Conservation (phyloP, 2,329 filamentous ascomycete species). For the Pseudopithomyces chartarum region DNA sequence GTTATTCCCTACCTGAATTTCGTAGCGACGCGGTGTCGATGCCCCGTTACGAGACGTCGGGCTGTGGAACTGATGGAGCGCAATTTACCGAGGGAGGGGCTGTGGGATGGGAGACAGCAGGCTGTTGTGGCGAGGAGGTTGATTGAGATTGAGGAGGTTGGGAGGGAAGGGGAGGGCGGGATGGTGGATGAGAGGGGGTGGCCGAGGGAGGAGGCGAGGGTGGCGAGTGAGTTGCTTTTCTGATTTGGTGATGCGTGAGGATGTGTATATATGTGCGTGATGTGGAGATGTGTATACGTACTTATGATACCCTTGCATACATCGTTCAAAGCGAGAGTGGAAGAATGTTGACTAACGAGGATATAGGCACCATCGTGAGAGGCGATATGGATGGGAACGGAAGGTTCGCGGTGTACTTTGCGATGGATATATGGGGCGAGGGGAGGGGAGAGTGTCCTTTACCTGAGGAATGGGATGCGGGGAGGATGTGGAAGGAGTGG, state of each 20-base stretch:
- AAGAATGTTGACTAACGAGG: too few species aligned
- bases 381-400: slow-evolving; percentile 15
- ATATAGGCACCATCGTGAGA: slow-evolving; percentile 6
- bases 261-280: too few species aligned
- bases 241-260: too few species aligned
- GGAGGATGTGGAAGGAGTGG: slow-evolving; percentile 18
- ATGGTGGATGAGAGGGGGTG: slow-evolving; percentile 24
- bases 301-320: too few species aligned
- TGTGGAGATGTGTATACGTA: too few species aligned
- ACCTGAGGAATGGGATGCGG: slow-evolving; percentile 4
- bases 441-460: slow-evolving; percentile 17
- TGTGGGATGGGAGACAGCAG: slow-evolving; percentile 28
- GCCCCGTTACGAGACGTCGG: slow-evolving; percentile 26
- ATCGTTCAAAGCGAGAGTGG: too few species aligned
- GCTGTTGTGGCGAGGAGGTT: slow-evolving; percentile 18
- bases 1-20: slow-evolving; percentile 22
- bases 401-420: slow-evolving; percentile 15
- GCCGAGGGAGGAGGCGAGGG: slow-evolving; percentile 17
- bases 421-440: slow-evolving; percentile 14
- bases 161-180: too few species aligned
- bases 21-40: slow-evolving; percentile 22
- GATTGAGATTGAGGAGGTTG: slow-evolving; percentile 30
- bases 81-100: slow-evolving; percentile 25
- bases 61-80: slow-evolving; percentile 22
- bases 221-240: slow-evolving; percentile 2